Conservation (phyloP, 768 basidiomycete genomes). For the Serendipita indica region DNA sequence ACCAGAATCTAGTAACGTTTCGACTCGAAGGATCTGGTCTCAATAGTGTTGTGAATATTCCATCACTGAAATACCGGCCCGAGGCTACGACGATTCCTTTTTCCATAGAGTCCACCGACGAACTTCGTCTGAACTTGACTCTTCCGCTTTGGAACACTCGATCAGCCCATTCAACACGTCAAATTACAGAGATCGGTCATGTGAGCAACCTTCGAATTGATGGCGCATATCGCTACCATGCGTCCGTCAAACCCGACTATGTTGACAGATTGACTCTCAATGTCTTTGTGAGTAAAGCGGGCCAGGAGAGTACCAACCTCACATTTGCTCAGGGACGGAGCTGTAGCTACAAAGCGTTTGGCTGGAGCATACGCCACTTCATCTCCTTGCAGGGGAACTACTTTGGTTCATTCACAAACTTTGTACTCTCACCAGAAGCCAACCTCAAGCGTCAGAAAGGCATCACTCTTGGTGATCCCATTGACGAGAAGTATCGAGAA, state of each 20-base stretch:
- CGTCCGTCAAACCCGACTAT: slow-evolving; percentile 49
- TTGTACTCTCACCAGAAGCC: slow-evolving; percentile 77
- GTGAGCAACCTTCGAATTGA: slow-evolving; percentile 40
- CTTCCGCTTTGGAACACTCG: slow-evolving; percentile 86
- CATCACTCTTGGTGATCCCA: slow-evolving; percentile 61
- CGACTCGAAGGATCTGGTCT: slow-evolving; percentile 46
- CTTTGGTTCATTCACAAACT: slow-evolving; percentile 86
- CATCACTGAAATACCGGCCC: slow-evolving; percentile 59
- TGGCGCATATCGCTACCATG: slow-evolving; percentile 62
- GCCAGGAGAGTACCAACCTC: not conserved
- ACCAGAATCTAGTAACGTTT: slow-evolving; percentile 46
- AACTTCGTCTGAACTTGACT: slow-evolving; percentile 38
- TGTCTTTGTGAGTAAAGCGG: slow-evolving; percentile 35
- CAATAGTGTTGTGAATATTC: slow-evolving; percentile 38
- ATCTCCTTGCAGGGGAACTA: slow-evolving; percentile 90
- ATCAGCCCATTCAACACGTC: slow-evolving; percentile 45
- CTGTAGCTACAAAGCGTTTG: slow-evolving; percentile 52
- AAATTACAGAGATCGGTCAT: slow-evolving; percentile 47
- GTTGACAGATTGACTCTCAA: slow-evolving; percentile 64
- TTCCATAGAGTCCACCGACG: slow-evolving; percentile 39
- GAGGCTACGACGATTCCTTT: slow-evolving; percentile 55
- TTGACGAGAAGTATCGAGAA: slow-evolving; percentile 62
- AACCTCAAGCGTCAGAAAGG: slow-evolving; percentile 47
- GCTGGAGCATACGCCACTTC: slow-evolving; percentile 80
- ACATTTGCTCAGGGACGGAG: slow-evolving; percentile 31